phyloP scores from a whole-genome alignment of 805 yeast genomes.

The Metschnikowia anglica region DNA sequence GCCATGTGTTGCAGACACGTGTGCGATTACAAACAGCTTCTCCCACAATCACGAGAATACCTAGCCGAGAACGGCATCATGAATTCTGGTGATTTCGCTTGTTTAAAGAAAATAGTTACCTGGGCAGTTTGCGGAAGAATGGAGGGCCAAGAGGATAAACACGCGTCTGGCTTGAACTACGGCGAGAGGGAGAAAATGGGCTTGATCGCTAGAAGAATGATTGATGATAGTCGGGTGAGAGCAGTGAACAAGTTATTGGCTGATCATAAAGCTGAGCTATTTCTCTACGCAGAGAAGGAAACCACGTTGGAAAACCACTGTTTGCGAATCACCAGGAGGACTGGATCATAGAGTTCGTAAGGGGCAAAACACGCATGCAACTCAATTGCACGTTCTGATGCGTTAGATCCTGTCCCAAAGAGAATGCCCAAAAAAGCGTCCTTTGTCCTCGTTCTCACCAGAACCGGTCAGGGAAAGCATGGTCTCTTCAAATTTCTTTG shows the following conservation, averaged over 20 bases:
- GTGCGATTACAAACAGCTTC: conserved; percentile 59
- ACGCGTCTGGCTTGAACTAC: conserved; percentile 44
- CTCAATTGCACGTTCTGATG: no score
- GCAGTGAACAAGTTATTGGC: conserved; percentile 39
- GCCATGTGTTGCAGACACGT: conserved; percentile 95
- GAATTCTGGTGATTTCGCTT: conserved; percentile 39
- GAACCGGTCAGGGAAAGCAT: no score
- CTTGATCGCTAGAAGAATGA: conserved; percentile 61
- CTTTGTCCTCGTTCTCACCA: no score
- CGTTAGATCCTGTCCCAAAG: no score
- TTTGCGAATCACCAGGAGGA: conserved; percentile 27
- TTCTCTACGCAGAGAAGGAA: conserved; percentile 55
- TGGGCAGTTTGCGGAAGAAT: conserved; percentile 85
- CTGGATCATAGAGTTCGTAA: not conserved
- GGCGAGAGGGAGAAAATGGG: conserved; percentile 62
- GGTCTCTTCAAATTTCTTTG: no score
- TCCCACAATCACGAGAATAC: conserved; percentile 46
- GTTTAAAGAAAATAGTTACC: conserved; percentile 65
- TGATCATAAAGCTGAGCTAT: conserved; percentile 48
- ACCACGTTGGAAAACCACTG: conserved; percentile 74
- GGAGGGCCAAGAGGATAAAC: conserved; percentile 41
- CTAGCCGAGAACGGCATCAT: conserved; percentile 36
- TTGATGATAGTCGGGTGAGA: conserved; percentile 68
- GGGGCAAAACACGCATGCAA: no score
- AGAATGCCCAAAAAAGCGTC: no score